Evolutionary conservation across 257 asterid species (phyloP), one percentile per base, ranked within the genome.

Genomic region (Thymus quinquecostatus): DNA sequence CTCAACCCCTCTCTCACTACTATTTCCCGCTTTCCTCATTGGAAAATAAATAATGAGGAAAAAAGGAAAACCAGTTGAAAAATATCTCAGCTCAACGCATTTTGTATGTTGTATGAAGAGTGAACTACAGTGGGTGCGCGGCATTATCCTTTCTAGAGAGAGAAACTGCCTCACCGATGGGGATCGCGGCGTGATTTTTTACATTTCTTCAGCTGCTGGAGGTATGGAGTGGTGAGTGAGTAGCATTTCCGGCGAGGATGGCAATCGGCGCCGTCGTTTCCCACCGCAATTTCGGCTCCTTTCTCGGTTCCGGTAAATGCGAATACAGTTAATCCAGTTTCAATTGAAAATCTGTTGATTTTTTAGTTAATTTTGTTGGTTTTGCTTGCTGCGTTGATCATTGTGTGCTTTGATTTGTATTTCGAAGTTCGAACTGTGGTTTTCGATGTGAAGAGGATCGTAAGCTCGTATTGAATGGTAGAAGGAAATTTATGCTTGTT

Each of bases 201-300:
- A n/a, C 51, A 34, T 63, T 59, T 30, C 4, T 60, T 44, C 30
- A 21, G 34, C 43, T 61, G 8, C 64, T 70, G 61, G 30, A 27
- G 66, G 45, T 59, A 66, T 64, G 83, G 43, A 51, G 29, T 2
- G 6, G 48, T 61, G 50, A 36, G 4, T 38, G 1, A 5, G 41
- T 10, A 44, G 12, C 45, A 55, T 69, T 63, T 74, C 86, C 77
- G 82, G 81, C n/a, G 80, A 68, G 74, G 69, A 90, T 93, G 98
- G 88, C 94, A 56, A 87, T 87, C 67, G 96, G 96, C 53, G 83
- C 96, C 74, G 83, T 82, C 80, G 84, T 87, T 78, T 87, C 92
- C 71, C 81, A 79, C 85, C 84, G 97, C 88, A 86, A 86, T 66
- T 87, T 88, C 78, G 87, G 88, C 77, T 79, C 84, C 36, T 84